Evolutionary conservation across 1,284 basidiomycete genomes (phyloP).

Genomic region (Trichosporon coremiiforme): DNA sequence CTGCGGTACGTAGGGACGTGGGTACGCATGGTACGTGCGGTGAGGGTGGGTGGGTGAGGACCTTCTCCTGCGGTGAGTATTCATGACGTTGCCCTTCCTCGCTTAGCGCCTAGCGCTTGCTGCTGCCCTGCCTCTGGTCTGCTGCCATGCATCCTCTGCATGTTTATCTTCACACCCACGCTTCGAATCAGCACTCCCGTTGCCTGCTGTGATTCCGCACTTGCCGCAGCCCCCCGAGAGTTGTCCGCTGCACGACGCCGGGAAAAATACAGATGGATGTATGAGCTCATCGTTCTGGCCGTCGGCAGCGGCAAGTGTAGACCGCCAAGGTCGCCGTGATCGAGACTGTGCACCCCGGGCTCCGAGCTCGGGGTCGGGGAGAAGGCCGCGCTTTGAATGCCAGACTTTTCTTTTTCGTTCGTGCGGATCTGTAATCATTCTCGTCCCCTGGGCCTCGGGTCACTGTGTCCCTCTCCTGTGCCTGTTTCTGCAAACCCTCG

Average conservation of each 20-base stretch:
- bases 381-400: background rate
- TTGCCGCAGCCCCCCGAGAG: background rate
- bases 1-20: background rate
- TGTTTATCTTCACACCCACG: background rate
- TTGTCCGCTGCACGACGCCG: background rate
- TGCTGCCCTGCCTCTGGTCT: too few relatives aligned
- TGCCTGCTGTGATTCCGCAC: background rate
- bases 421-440: constrained; percentile 13
- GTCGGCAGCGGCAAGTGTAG: background rate
- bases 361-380: background rate
- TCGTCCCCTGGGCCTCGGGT: background rate
- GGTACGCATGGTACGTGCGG: background rate
- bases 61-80: background rate
- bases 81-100: constrained; percentile 9
- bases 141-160: background rate
- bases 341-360: background rate
- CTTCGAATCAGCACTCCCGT: background rate
- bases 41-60: background rate
- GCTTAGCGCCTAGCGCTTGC: constrained; percentile 3
- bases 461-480: background rate
- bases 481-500: background rate
- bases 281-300: constrained; percentile 11
- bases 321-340: background rate
- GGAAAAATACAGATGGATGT: background rate
- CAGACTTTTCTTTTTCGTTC: background rate